phyloP scores from a whole-genome alignment of 2,329 filamentous ascomycete species.

The Teratosphaeria pseudoeucalypti region DNA sequence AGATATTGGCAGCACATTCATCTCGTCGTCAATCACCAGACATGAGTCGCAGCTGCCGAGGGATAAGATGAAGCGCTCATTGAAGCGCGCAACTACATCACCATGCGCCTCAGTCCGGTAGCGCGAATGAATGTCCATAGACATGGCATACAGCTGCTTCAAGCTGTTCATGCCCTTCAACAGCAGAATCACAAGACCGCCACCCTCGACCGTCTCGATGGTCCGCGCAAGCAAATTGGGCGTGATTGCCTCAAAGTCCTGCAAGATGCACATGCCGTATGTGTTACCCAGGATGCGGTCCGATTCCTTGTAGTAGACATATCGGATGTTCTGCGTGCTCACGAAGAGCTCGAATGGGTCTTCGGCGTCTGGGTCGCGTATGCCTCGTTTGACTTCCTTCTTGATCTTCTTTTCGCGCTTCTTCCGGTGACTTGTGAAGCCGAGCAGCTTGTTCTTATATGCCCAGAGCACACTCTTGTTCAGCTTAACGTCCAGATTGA shows the following conservation, averaged over 20 bases:
- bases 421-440: constrained; percentile 91
- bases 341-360: constrained; percentile 97
- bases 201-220: constrained; percentile 95
- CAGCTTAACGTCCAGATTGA: constrained; percentile 78
- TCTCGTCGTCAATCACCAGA: constrained; percentile 90
- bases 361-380: constrained; percentile 81
- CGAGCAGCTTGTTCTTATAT: constrained; percentile 94
- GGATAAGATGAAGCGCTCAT: constrained; percentile 92
- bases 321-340: constrained; percentile 91
- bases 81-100: constrained; percentile 92
- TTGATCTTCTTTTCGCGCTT: constrained; percentile 98
- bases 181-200: constrained; percentile 78
- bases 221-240: constrained; percentile 93
- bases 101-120: constrained; percentile 94
- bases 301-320: constrained; percentile 99
- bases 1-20: constrained; percentile 94
- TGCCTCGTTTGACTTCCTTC: constrained; percentile 92
- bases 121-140: constrained; percentile 94
- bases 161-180: constrained; percentile 94
- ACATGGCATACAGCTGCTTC: constrained; percentile 92
- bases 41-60: constrained; percentile 92
- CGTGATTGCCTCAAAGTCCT: constrained; percentile 95
- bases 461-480: constrained; percentile 97
- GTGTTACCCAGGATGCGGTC: constrained; percentile 98
- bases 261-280: constrained; percentile 95